Evolutionary conservation across 2,329 filamentous ascomycete species (phyloP).

Genomic region (Pleurostoma richardsiae): DNA sequence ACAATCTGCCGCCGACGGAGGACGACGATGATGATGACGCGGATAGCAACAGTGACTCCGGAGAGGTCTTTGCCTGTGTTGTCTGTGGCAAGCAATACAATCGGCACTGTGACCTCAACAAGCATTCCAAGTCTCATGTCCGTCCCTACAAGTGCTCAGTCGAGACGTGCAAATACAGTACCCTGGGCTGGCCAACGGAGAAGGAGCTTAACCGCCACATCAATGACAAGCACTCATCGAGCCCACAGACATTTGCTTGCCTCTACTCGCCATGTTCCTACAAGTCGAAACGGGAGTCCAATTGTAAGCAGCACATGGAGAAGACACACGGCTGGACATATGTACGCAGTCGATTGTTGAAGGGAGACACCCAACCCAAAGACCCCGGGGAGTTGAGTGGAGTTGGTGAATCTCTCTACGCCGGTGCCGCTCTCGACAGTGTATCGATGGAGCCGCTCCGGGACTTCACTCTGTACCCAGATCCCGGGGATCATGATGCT

Average conservation of each 20-base stretch:
- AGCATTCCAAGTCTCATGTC: constrained; percentile 74
- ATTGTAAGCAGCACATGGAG: constrained; percentile 85
- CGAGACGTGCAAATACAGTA: constrained; percentile 61
- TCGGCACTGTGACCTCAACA: constrained; percentile 38
- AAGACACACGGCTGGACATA: constrained; percentile 72
- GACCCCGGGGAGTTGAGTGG: too few relatives aligned
- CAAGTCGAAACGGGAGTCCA: constrained; percentile 71
- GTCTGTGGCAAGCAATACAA: constrained; percentile 19
- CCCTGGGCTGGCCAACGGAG: constrained; percentile 70
- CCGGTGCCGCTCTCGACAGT: too few relatives aligned
- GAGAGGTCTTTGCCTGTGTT: constrained; percentile 12
- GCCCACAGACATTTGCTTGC: constrained; percentile 64
- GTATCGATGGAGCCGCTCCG: constrained; percentile 5
- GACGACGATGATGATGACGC: neutral
- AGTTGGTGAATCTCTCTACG: too few relatives aligned
- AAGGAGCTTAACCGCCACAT: constrained; percentile 74
- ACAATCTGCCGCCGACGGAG: too few relatives aligned
- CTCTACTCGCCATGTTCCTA: constrained; percentile 62
- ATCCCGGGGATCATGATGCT: neutral
- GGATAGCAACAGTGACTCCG: neutral
- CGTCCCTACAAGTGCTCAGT: constrained; percentile 71
- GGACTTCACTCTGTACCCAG: neutral
- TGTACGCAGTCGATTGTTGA: constrained; percentile 59
- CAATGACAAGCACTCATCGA: constrained; percentile 69
- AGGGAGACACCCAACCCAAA: too few relatives aligned